A percentile compares a stretch with the other conserved stretches of the same genome.
These are phyloP conservation scores for Fraxinus xanthoxyloides DNA, from an alignment of 305 asterid species.

Conservation along the genomic window DNA sequence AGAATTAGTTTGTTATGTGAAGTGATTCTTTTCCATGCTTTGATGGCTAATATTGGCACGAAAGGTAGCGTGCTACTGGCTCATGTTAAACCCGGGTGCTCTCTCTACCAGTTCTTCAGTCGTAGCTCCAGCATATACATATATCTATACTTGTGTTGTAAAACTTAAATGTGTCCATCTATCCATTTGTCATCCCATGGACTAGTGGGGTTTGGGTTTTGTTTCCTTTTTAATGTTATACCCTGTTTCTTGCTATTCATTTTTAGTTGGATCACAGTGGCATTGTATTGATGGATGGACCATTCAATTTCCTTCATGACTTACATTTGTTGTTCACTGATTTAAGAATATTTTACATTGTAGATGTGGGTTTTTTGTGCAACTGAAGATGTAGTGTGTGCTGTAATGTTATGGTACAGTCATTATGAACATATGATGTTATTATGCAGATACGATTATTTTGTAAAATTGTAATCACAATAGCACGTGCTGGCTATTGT, in stretches of 20 bases:
- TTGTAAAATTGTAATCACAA: neutral
- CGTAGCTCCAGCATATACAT: neutral
- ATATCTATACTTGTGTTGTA: constrained; percentile 18
- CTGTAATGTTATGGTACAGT: neutral
- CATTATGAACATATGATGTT: neutral
- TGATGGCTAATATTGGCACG: neutral
- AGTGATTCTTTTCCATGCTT: neutral
- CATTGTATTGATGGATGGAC: constrained; percentile 26
- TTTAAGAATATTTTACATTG: neutral
- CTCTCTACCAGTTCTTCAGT: neutral
- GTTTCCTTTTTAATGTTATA: constrained; percentile 21
- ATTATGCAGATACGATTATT: neutral
- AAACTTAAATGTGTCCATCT: constrained; percentile 20
- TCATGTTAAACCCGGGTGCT: neutral
- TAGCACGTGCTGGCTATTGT: neutral
- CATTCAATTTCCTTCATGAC: constrained; percentile 24
- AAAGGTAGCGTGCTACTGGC: constrained; percentile 14
- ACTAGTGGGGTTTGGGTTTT: constrained; percentile 18
- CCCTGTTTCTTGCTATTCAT: constrained; percentile 19
- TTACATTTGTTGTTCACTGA: constrained; percentile 8
- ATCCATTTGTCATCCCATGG: constrained; percentile 13
- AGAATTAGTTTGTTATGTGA: neutral
- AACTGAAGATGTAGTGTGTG: neutral
- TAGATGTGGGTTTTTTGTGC: neutral
- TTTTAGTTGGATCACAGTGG: constrained; percentile 29